Evolutionary conservation across 1,284 basidiomycete genomes (phyloP).

Genomic region (Xerocomus amazonicus): DNA sequence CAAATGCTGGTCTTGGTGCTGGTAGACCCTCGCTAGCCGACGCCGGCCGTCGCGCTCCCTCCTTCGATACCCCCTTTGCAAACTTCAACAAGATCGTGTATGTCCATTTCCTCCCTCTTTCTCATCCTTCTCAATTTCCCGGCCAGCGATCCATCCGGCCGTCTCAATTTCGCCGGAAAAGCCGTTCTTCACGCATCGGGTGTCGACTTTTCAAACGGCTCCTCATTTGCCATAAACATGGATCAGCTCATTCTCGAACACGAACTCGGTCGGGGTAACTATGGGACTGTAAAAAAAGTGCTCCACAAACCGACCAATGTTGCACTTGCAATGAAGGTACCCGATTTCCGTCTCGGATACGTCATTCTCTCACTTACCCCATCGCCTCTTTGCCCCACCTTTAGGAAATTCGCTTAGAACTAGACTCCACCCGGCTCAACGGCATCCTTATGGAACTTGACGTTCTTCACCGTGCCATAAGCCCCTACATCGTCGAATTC

Average conservation of each 20-base stretch:
- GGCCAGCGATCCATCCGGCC: slow-evolving; percentile 86
- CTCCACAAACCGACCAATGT: slow-evolving; percentile 93
- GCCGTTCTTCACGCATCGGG: slow-evolving; percentile 90
- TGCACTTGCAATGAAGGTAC: slow-evolving; percentile 97
- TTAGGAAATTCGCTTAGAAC: slow-evolving; percentile 96
- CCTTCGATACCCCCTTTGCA: slow-evolving; percentile 76
- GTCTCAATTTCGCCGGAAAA: slow-evolving; percentile 91
- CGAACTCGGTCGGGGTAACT: slow-evolving; percentile 94
- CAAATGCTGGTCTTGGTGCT: slow-evolving; percentile 65
- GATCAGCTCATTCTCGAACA: slow-evolving; percentile 87
- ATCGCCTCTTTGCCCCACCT: slow-evolving; percentile 10
- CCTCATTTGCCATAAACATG: slow-evolving; percentile 96
- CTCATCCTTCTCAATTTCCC: slow-evolving; percentile 6
- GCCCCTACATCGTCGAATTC: slow-evolving; percentile 94
- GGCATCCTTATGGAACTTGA: slow-evolving; percentile 99
- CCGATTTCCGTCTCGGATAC: slow-evolving; percentile 3
- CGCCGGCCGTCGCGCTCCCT: slow-evolving; percentile 43
- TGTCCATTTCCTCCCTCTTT: slow-evolving; percentile 32
- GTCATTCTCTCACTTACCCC: slow-evolving; percentile 7
- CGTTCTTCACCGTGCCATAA: slow-evolving; percentile 90
- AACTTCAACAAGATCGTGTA: slow-evolving; percentile 96
- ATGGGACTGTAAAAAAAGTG: slow-evolving; percentile 96
- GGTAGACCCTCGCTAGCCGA: slow-evolving; percentile 52
- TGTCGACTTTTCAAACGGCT: slow-evolving; percentile 93
- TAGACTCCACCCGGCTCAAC: slow-evolving; percentile 92